phyloP scores from a whole-genome alignment of 2,329 filamentous ascomycete species.

The Colletotrichum tropicicola region DNA sequence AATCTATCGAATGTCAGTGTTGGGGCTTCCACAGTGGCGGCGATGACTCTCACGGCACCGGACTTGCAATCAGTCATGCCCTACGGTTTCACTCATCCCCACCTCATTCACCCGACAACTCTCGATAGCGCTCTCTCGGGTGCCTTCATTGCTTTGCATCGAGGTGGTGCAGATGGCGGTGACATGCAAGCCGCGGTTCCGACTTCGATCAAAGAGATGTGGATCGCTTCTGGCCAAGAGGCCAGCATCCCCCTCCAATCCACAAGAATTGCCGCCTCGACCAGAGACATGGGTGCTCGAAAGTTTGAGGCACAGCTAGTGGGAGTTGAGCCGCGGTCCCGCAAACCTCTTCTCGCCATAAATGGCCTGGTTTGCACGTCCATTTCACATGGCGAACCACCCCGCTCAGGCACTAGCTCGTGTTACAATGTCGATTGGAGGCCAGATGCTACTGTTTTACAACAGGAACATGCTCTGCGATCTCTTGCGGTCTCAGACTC shows the following conservation, averaged over 20 bases:
- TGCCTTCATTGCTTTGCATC: neutral
- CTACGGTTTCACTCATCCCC: slow-evolving; percentile 12
- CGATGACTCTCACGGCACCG: neutral
- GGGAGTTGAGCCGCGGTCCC: no score
- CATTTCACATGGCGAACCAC: no score
- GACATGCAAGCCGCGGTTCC: neutral
- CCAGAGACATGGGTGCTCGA: no score
- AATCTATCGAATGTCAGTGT: slow-evolving; percentile 2
- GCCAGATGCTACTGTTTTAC: neutral
- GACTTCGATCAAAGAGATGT: slow-evolving; percentile 12
- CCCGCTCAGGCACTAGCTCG: no score
- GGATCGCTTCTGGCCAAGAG: neutral
- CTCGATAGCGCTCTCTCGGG: slow-evolving; percentile 11
- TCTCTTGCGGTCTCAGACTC: neutral
- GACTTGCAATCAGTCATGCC: slow-evolving; percentile 23
- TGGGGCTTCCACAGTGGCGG: neutral
- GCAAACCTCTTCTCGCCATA: no score
- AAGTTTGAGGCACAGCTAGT: no score
- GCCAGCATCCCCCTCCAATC: no score
- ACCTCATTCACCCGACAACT: slow-evolving; percentile 27
- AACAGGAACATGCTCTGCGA: no score
- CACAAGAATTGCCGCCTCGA: no score
- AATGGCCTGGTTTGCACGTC: no score
- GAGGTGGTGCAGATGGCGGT: neutral
- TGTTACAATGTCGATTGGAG: neutral